A percentile compares a stretch with the other conserved stretches of the same genome.
Evolutionary conservation across 2,329 filamentous ascomycete species (phyloP).

Genomic region (Graphiopsis chlorocephala): DNA sequence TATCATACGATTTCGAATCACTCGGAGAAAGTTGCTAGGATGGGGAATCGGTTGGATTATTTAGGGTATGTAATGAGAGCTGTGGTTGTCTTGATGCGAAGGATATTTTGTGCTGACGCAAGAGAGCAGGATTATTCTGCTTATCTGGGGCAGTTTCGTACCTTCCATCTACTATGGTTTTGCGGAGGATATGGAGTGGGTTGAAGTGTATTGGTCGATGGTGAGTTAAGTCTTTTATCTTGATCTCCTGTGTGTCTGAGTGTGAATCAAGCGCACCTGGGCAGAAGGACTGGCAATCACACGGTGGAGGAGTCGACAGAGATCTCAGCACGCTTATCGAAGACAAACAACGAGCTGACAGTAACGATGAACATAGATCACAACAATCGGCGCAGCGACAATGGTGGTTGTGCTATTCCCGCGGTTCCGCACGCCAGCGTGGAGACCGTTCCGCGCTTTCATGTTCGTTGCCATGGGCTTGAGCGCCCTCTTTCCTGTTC

Average conservation of each 20-base stretch:
- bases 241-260: neutral
- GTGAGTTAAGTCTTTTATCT: conserved; percentile 56
- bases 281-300: neutral
- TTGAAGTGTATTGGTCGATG: conserved; percentile 71
- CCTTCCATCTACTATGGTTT: conserved; percentile 87
- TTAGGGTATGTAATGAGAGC: conserved; percentile 80
- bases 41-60: conserved; percentile 93
- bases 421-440: conserved; percentile 76
- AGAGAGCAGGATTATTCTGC: conserved; percentile 63
- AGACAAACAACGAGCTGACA: neutral
- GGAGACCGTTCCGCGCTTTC: conserved; percentile 77
- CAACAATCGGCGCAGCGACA: conserved; percentile 71
- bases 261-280: neutral
- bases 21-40: conserved; percentile 69
- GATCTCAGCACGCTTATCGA: neutral
- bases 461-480: conserved; percentile 88
- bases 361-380: conserved; percentile 58
- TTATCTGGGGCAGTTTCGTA: conserved; percentile 90
- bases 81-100: conserved; percentile 72
- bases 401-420: conserved; percentile 74
- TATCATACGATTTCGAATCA: conserved; percentile 88
- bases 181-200: conserved; percentile 64
- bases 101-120: conserved; percentile 51
- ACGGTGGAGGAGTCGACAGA: neutral
- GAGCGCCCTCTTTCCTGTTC: conserved; percentile 76